These are phyloP conservation scores for Galerina marginata DNA, from an alignment of 768 basidiomycete genomes.

Conservation along the genomic window DNA sequence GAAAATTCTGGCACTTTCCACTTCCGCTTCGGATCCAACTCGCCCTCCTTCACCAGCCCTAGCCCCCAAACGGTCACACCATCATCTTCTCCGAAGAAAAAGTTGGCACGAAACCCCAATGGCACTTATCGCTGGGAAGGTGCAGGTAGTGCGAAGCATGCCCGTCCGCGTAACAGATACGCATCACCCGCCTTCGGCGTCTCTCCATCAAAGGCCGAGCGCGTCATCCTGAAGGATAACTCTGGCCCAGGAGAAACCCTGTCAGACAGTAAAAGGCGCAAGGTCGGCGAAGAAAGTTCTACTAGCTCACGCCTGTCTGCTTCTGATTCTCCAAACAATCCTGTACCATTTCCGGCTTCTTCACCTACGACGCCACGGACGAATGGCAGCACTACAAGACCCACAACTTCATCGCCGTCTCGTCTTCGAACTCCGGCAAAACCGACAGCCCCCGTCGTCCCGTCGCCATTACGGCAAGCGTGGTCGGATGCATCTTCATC, in stretches of 20 bases:
- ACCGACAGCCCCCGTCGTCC: slow-evolving; percentile 65
- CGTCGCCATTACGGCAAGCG: slow-evolving; percentile 78
- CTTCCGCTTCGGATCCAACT: too few relatives aligned
- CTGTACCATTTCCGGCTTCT: slow-evolving; percentile 40
- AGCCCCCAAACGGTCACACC: slow-evolving; percentile 6
- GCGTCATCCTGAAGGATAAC: slow-evolving; percentile 41
- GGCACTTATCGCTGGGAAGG: slow-evolving; percentile 77
- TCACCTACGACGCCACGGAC: slow-evolving; percentile 34
- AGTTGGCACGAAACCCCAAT: slow-evolving; percentile 73
- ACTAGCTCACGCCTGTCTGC: slow-evolving; percentile 33
- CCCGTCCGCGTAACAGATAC: slow-evolving; percentile 63
- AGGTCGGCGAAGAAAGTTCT: slow-evolving; percentile 53
- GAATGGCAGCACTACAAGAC: slow-evolving; percentile 22
- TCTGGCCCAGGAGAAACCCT: slow-evolving; percentile 37
- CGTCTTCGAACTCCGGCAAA: slow-evolving; percentile 54
- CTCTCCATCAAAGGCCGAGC: slow-evolving; percentile 48
- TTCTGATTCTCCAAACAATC: slow-evolving; percentile 18
- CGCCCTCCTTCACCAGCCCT: background rate
- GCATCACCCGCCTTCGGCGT: slow-evolving; percentile 76
- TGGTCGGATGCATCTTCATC: slow-evolving; percentile 58
- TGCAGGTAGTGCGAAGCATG: slow-evolving; percentile 69
- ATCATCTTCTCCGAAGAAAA: slow-evolving; percentile 53
- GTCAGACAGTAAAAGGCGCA: slow-evolving; percentile 65
- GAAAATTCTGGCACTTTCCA: too few relatives aligned
- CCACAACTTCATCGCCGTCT: slow-evolving; percentile 31